Conservation (phyloP, 768 basidiomycete species). For the Psilocybe cubensis region DNA sequence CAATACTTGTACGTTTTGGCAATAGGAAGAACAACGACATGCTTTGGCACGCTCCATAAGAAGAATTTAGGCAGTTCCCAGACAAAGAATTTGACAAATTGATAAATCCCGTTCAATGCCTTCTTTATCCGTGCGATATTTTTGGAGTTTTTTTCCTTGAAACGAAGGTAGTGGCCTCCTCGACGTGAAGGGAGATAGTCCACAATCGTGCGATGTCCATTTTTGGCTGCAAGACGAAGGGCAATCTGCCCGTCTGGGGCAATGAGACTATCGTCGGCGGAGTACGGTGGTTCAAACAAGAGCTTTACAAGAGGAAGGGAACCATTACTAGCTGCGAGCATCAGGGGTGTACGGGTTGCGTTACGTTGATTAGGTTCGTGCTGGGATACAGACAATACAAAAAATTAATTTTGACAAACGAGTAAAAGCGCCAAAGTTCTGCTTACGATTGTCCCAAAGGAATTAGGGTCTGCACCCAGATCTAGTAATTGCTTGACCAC, state of each 20-base stretch:
- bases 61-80: conserved; percentile 13
- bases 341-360: conserved; percentile 6
- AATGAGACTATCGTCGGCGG: conserved; percentile 12
- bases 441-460: neutral
- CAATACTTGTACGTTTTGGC: conserved; percentile 6
- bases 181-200: conserved; percentile 13
- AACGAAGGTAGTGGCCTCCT: conserved; percentile 4
- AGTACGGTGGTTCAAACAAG: conserved; percentile 7
- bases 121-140: conserved; percentile 1
- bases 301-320: conserved; percentile 13
- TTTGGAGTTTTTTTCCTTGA: neutral
- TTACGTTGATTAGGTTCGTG: neutral
- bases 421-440: no score
- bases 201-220: conserved; percentile 5
- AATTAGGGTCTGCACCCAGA: conserved; percentile 11
- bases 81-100: conserved; percentile 2
- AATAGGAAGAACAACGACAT: conserved; percentile 2
- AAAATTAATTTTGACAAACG: neutral
- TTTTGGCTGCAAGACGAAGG: conserved; percentile 8
- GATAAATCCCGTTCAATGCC: neutral
- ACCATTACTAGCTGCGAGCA: conserved; percentile 9
- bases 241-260: conserved; percentile 16
- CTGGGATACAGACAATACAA: neutral
- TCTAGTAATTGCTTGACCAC: conserved; percentile 6
- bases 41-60: conserved; percentile 13